Base-by-base conservation (phyloP, 2,329 filamentous ascomycete genomes). In the Penicillium hordei region DNA sequence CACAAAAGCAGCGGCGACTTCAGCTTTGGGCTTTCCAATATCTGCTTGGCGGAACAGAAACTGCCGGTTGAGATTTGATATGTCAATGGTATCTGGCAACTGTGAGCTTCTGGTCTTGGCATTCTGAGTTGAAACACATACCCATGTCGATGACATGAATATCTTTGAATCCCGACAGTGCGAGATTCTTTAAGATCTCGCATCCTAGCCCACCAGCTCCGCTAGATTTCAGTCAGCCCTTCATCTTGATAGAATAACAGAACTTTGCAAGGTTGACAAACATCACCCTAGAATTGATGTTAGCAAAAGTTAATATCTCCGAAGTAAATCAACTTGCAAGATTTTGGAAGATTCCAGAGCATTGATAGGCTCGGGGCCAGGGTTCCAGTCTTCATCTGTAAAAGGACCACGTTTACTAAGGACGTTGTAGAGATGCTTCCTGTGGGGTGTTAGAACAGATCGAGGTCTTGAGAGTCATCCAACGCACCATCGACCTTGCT, bases 101-200 rank as follows among this genome's bases (percentile, higher is more conserved):
- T n/a, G 25, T 54, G 38, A 43, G 56, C 39, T 25, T 36, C 25
- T 8, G 15, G n/a, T 13, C 27, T 13, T 44, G n/a, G 15, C 9
- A 25, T 23, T n/a, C 29, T 8, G 2, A 31, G 25, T 49, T 21
- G 29, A 39, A 17, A n/a, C 5, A 72, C 81, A 58, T 77, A 89
- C 89, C 91, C 94, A 99, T 99, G 78, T 99, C 94, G 68, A 99
- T 97, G 58, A 99, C 94, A 79, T 99, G 92, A 65, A 99, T 97
- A 70, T 96, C 86, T 75, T 90, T 95, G 80, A 99, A 99, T 29
- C 93, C 92, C 2, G 93, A 97, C 52, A 99, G 83, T 42, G 94
- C 94, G 34, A 99, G 83, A 70, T 99, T 91, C 80, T 99, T 99
- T 52, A 99, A 81, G 44, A 99, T 96, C 74, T 99, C 94, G 69